Evolutionary conservation across 768 basidiomycete species (phyloP).

Genomic region (Lentinula sp.): DNA sequence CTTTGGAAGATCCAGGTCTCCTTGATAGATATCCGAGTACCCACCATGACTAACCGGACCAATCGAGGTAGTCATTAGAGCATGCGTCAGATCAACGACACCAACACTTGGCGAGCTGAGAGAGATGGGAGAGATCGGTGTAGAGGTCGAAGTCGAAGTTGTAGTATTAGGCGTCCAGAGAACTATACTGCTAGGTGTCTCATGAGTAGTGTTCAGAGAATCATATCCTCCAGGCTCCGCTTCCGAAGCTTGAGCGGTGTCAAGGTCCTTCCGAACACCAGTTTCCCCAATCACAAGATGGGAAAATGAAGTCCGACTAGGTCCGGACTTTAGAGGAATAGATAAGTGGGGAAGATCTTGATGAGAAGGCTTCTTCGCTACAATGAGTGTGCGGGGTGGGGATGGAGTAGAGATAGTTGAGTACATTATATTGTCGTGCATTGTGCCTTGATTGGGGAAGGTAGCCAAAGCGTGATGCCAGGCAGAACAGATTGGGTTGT

Average conservation of each 20-base stretch:
- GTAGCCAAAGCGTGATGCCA: no score
- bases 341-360: background rate
- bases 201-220: background rate
- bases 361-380: background rate
- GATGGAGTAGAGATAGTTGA: no score
- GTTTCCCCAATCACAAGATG: background rate
- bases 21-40: conserved; percentile 43
- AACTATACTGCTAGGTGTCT: background rate
- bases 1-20: conserved; percentile 21
- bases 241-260: background rate
- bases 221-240: background rate
- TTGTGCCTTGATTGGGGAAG: no score
- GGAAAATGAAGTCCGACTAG: no score
- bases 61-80: conserved; percentile 17
- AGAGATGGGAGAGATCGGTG: conserved; percentile 18
- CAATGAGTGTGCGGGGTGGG: background rate
- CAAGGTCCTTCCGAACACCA: no score
- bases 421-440: background rate
- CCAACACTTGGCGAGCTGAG: conserved; percentile 23
- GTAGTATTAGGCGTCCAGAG: background rate
- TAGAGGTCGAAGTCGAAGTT: background rate
- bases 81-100: conserved; percentile 25
- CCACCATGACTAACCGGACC: conserved; percentile 39
- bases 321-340: background rate
- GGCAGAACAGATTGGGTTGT: no score